Evolutionary conservation across 257 asterid species (phyloP), one percentile per base, ranked within the genome.

Genomic region (Fraxinus anomala): DNA sequence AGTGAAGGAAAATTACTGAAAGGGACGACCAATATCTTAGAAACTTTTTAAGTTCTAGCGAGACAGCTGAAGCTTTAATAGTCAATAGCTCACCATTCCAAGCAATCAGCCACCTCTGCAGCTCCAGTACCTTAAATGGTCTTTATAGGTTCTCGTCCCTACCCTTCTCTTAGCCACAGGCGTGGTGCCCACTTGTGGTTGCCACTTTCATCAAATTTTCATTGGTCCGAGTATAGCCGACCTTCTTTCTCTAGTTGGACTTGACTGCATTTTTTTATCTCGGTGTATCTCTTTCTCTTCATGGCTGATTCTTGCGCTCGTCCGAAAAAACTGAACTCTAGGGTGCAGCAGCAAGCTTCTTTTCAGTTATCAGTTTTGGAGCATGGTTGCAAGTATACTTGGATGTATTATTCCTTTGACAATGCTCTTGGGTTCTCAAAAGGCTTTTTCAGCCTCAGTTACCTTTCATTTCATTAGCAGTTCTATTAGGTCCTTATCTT

Each of bases 131-230:
- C 88, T 93, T 12, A 83, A 73, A 79, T 84, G 89, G 92, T 88
- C 91, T 33, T 82, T 93, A 76, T 95, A 94, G 96, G 72, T 93
- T 82, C 88, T 95, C 0, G 97, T 97, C 40, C 98, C 98, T 0
- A 83, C 84, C 7, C 77, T 93, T 73, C 97, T 95, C 76, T 80
- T 94, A 47, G 87, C 83, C 85, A 93, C 97, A 0, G 97, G 98
- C 67, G 86, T 95, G 75, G 97, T 91, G 9, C 98, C 99, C 78
- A 93, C 97, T 79, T 95, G 61, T 95, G 98, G 98, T 85, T 93
- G 23, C 99, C 99, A 13, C 40, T 93, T 56, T 88, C 98, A 1
- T 88, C 99, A 37, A 82, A 93, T 33, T 91, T 93, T 81, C 82
- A 88, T 91, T 0, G 98, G 98, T 21, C 93, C 97, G 80, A 92